Evolutionary conservation across 352 stramenopile genomes (phyloP).

Genomic region (Peronospora belbahrii): DNA sequence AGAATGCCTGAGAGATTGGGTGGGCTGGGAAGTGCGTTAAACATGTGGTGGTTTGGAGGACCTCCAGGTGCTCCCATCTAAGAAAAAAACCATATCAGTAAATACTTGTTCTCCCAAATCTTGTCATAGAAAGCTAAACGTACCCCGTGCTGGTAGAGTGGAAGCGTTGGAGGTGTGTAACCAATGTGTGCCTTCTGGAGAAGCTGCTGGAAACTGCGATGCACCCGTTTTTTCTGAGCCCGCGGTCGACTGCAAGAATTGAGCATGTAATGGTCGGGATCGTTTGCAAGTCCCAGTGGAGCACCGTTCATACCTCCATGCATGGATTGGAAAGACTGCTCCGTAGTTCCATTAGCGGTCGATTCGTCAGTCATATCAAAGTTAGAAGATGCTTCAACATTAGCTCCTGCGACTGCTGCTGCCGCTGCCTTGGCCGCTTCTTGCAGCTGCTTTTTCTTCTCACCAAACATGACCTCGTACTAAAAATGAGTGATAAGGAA

Average conservation of each 20-base stretch:
- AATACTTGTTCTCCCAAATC: neutral
- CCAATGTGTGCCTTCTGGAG: slow-evolving; percentile 66
- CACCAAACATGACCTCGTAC: slow-evolving; percentile 80
- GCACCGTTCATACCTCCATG: slow-evolving; percentile 23
- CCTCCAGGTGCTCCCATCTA: slow-evolving; percentile 61
- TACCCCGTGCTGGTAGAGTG: slow-evolving; percentile 65
- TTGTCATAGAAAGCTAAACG: slow-evolving; percentile 7
- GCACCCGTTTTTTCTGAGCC: slow-evolving; percentile 59
- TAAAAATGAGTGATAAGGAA: slow-evolving; percentile 10
- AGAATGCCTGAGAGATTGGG: slow-evolving; percentile 68
- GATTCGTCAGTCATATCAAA: slow-evolving; percentile 27
- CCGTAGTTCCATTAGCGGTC: slow-evolving; percentile 11
- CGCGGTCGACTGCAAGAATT: slow-evolving; percentile 24
- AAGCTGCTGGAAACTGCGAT: slow-evolving; percentile 72
- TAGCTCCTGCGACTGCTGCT: slow-evolving; percentile 22
- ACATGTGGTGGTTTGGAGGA: slow-evolving; percentile 52
- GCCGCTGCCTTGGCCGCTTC: slow-evolving; percentile 37
- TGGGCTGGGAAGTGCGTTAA: slow-evolving; percentile 53
- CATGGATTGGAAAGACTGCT: slow-evolving; percentile 34
- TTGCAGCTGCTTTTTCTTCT: slow-evolving; percentile 64
- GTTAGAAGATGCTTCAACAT: slow-evolving; percentile 24
- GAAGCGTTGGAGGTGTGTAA: slow-evolving; percentile 56
- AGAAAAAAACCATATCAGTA: neutral
- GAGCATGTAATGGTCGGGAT: slow-evolving; percentile 63
- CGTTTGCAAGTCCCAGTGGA: slow-evolving; percentile 48